Conservation (phyloP, 2,329 filamentous ascomycete genomes). For the Ceratocystis albifundus region DNA sequence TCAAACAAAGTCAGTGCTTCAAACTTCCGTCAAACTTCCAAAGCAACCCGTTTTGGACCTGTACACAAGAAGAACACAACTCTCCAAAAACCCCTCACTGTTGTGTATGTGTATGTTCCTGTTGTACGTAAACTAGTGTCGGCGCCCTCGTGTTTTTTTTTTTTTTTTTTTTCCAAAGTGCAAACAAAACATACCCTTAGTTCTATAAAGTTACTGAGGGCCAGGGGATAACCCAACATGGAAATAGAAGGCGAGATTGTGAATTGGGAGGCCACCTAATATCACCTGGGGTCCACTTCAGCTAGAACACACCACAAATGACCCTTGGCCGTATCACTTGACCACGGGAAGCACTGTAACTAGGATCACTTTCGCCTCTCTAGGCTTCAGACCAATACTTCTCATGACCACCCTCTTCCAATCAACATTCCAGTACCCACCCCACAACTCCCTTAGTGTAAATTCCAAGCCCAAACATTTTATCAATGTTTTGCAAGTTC, state of each 20-base stretch:
- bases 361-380: background rate
- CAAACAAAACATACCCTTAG: background rate
- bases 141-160: no score
- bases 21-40: background rate
- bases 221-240: background rate
- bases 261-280: background rate
- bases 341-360: slow-evolving; percentile 1
- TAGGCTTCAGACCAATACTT: background rate
- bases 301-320: background rate
- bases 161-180: background rate
- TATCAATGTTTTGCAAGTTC: background rate
- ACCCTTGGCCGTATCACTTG: slow-evolving; percentile 17
- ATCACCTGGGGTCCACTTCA: background rate
- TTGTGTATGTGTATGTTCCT: no score
- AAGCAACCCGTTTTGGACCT: background rate
- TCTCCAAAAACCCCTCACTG: no score
- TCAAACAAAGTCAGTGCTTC: background rate
- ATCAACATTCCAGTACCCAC: background rate
- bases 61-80: no score
- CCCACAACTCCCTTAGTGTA: background rate
- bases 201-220: background rate
- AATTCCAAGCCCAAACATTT: background rate
- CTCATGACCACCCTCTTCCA: background rate
- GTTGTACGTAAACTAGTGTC: no score
- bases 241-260: background rate